Base-by-base conservation (phyloP, 2,329 filamentous ascomycete species). In the Pleurostoma richardsiae region DNA sequence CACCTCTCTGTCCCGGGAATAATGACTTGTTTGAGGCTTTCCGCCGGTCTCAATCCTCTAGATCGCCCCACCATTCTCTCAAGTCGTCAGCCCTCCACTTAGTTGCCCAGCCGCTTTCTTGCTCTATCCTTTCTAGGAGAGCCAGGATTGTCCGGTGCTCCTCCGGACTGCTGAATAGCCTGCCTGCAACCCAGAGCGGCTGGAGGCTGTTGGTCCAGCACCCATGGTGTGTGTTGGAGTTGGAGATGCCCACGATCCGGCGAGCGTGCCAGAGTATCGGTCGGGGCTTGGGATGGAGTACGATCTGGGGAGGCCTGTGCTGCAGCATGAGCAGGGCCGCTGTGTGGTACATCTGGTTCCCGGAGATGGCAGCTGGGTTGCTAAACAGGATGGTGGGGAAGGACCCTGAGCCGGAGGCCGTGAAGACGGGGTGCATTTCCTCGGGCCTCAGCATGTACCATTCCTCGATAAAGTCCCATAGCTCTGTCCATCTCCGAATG, bases 131-230 rank as follows among this genome's bases (percentile, higher is more conserved):
- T 7, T 64, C 66, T 19, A 76, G 67, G 3, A 71, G 54, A 7
- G 66, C 57, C 0, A 61, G 58, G 5, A 70, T 56, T 30, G 61
- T 53, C 2, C 62, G 52, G 7, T 69, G 68, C 45, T 73, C 66
- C 43, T 56, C 58, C 3, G 62, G 67, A 51, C 79, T 74, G 50
- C 71, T 78, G 56, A 80, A 69, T 3, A 76, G 61, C 4, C 70
- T 64, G 1, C 76, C 77, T 1, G 77, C 76, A 47, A 79, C 69
- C 70, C 72, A 79, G 3, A 79, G 56, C 2, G 75, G 74, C 52
- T 79, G 76, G 1, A 79, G 70, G 4, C 74, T 70, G 49, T 79
- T 79, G 29, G 72, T 79, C 56, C 77, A 63, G n/a, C 72, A 74
- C 1, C 74, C 76, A 33, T 74, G 71, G 49, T 79, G 73, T 10